Conservation (phyloP, 2,329 filamentous ascomycete genomes). For the Fusarium falciforme region DNA sequence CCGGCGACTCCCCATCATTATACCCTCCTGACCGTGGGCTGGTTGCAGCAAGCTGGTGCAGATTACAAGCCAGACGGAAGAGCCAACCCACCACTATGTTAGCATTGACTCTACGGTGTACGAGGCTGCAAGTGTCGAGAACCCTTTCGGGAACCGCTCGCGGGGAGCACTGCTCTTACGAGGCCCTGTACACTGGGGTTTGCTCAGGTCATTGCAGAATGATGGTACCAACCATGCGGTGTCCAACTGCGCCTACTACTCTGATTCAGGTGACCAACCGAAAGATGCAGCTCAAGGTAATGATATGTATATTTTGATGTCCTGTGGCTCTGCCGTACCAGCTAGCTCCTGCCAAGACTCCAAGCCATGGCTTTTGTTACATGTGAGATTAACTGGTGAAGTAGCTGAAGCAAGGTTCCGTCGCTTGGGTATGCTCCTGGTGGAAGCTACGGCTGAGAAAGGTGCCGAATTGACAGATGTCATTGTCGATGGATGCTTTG, state of each 20-base stretch:
- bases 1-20: not conserved
- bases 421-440: not conserved
- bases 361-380: not conserved
- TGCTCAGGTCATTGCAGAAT: no score
- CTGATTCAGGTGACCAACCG: not conserved
- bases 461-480: not conserved
- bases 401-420: not conserved
- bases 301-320: not conserved
- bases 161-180: not conserved
- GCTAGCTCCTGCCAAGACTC: not conserved
- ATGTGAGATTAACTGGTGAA: not conserved
- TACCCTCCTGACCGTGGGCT: not conserved
- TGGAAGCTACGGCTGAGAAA: not conserved
- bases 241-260: not conserved
- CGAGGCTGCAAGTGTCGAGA: not conserved
- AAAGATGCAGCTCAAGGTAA: not conserved
- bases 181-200: not conserved
- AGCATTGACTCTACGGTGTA: not conserved
- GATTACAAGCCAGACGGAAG: not conserved
- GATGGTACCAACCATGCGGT: not conserved
- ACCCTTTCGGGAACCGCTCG: not conserved
- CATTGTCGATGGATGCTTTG: not conserved
- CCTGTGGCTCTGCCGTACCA: not conserved
- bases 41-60: not conserved
- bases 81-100: not conserved